Evolutionary conservation across 176 grass and related monocot genomes (phyloP), one percentile per base, ranked within the genome.

Genomic region (Raddia guianensis): DNA sequence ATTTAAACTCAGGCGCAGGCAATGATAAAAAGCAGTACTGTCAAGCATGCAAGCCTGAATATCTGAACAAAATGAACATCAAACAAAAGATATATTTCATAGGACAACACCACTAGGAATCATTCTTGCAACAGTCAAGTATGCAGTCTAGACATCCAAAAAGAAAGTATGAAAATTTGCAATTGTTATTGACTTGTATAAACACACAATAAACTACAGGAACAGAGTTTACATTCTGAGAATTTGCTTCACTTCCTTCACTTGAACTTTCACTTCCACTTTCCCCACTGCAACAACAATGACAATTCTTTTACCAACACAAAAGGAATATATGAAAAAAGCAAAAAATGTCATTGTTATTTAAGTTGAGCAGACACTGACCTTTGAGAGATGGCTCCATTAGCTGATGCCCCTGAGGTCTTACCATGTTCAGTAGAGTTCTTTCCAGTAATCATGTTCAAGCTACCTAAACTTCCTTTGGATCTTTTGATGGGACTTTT

Each of bases 401-500:
- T 99, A 21, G 88, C 83, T 71, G 92, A 87, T 74, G 92, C 65
- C 67, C 93, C 96, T 42, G 86, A 95, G 49, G 79, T 85, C 80
- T 90, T 95, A 84, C 85, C 80, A 63, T 80, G 85, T 85, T 90
- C 89, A 46, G 32, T 71, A 46, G 80, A 76, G 54, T 87, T 92
- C 87, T 90, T 94, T 76, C 92, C 91, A 51, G 86, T 88, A 90
- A 95, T 89, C 89, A 95, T 99, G 58, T 91, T 95, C 83, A 95
- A 86, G 88, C 96, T 99, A 68, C 96, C 93, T 89, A 95, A 99
- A 95, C 91, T 96, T 82, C 87, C 90, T 91, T 90, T 95, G 43
- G 96, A 95, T 85, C 88, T 88, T 79, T 93, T 99, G 40, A 91
- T 81, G 34, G 81, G 81, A 84, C 88, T 91, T 81, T 86, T 93